Evolutionary conservation across 345 rosid species (phyloP), one percentile per base, ranked within the genome.

Genomic region (Jatropha curcas): DNA sequence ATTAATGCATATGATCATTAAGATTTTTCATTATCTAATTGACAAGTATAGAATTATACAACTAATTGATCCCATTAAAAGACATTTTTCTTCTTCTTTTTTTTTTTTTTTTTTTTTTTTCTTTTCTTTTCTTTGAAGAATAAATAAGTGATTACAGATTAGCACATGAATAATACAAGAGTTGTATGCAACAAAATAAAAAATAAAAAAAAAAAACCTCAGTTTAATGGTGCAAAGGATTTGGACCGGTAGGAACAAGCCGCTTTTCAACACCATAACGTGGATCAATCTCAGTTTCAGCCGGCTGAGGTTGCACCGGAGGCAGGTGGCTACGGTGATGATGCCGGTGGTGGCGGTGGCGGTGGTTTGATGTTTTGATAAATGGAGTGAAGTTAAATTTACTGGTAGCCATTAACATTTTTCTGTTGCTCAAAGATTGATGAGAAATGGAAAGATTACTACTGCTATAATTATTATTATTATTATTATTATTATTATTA

Each of bases 241-340:
- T 90, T 67, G 96, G 96, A 79, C 96, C 96, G 24, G 90, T 84
- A 50, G 96, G 96, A 63, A 90, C 88, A 30, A 84, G 86, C 48
- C 96, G 84, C 39, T 88, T 84, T n/a, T 85, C 88, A 4, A 5
- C 91, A 6, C 90, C 92, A 60, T 79, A 89, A 12, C 78, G 81
- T 0, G 81, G 86, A 71, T 92, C 94, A 2, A 85, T 76, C 71
- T 84, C 83, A 13, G 45, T 56, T 31, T 82, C 76, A 22, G 74
- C 37, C 6, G 83, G 80, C 24, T 14, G 22, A 16, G 78, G 78
- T 1, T 27, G 62, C 67, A 17, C 5, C 41, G 51, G 71, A 20
- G 45, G 74, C 28, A 39, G 31, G 64, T 67, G 83, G 43, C 60
- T 37, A 41, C 35, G 62, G 71, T 71, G 70, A 19, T 19, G 56